Evolutionary conservation across 768 basidiomycete genomes (phyloP).

Genomic region (Psilocybe subaeruginosa): DNA sequence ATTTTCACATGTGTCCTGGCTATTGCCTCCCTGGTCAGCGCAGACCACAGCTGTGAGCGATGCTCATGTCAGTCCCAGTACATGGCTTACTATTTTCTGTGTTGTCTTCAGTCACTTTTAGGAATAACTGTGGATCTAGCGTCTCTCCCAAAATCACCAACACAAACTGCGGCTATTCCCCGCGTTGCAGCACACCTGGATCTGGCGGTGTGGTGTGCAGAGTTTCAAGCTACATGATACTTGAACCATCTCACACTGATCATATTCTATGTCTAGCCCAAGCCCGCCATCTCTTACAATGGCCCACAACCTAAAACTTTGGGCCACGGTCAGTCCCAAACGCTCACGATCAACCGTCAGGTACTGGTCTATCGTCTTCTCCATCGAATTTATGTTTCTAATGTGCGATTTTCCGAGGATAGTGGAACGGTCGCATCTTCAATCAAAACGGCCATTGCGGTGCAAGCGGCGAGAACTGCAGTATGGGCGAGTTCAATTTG

Average conservation of each 20-base stretch:
- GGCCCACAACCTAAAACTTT: slow-evolving; percentile 36
- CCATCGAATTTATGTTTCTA: not conserved
- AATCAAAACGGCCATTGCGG: slow-evolving; percentile 40
- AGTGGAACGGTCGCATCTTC: slow-evolving; percentile 48
- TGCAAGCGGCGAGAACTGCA: slow-evolving; percentile 39
- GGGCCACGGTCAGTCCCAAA: slow-evolving; percentile 28
- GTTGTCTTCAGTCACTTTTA: slow-evolving; percentile 31
- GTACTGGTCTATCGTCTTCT: slow-evolving; percentile 12
- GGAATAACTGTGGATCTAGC: slow-evolving; percentile 33
- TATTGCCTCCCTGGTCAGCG: slow-evolving; percentile 11
- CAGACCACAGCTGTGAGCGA: slow-evolving; percentile 25
- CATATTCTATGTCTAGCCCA: not conserved
- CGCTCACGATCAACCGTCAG: slow-evolving; percentile 30
- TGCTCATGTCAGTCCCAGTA: not conserved
- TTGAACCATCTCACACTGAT: not conserved
- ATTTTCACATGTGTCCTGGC: not conserved
- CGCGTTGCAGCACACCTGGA: slow-evolving; percentile 37
- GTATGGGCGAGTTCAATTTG: slow-evolving; percentile 8
- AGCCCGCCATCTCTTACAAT: slow-evolving; percentile 19
- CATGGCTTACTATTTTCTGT: not conserved
- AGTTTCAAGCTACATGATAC: not conserved
- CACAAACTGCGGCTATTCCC: slow-evolving; percentile 43
- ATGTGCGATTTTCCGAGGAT: not conserved
- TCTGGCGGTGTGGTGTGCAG: slow-evolving; percentile 34
- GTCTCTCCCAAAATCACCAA: slow-evolving; percentile 40